Base-by-base conservation (phyloP, 768 basidiomycete species). In the Lactarius hatsudake region DNA sequence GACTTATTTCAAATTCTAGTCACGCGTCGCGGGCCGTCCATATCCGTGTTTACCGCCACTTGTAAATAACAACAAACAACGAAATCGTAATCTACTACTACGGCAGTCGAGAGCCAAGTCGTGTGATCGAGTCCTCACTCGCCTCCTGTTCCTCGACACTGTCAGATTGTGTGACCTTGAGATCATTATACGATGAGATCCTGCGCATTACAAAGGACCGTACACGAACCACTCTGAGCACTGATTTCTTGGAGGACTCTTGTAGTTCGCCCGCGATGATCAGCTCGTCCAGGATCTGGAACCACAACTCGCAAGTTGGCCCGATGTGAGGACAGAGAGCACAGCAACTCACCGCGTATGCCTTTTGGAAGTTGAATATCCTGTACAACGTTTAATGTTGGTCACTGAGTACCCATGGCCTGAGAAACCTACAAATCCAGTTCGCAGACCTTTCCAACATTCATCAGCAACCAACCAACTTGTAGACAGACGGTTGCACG, bases 291-390 rank as follows among this genome's bases (percentile, higher is more conserved):
- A 98, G 79, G 66, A 98, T 86, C 90, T 92, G 61, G 13, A 43
- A 43, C 0, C 15, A 1, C 17, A 42, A 65, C 28, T 38, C 30
- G 5, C 63, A 64, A 23, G 26, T 43, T n/a, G n/a, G 28, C 45
- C 18, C 5, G n/a, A 20, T 18, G 32, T 30, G 30, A 59, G 51
- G 18, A 55, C 13, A 45, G 13, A 23, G 15, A 4, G 3, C 58
- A 43, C 20, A 30, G 62, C 8, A 53, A 63, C 57, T 67, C 68
- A 92, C 95, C 5, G 92, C 87, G 75, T 94, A 97, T 1, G 96
- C 96, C 76, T 94, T 93, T 75, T 98, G 92, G 76, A 98, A 98
- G 80, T 97, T 97, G 85, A 97, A 98, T 71, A 98, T 96, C 62
- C 93, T 95, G 71, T 45, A 40, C 36, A 54, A 65, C 54, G 23